Evolutionary conservation across 176 grass and related monocot species (phyloP).

Genomic region (Microstegium vimineum): DNA sequence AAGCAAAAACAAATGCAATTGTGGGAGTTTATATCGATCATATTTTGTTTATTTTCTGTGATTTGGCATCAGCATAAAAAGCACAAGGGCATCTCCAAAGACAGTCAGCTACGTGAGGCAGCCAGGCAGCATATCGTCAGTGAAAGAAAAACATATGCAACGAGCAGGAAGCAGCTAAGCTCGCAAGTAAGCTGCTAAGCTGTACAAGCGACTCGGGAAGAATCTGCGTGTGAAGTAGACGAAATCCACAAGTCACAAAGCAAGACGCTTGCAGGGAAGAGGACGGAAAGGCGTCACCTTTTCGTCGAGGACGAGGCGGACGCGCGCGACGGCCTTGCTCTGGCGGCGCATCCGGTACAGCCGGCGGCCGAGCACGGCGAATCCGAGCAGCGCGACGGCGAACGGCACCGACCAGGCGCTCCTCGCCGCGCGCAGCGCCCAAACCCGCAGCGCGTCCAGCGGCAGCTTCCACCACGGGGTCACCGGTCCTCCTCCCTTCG

Average conservation of each 20-base stretch:
- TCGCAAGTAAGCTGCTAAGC: background rate
- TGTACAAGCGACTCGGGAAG: background rate
- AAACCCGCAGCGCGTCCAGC: conserved; percentile 63
- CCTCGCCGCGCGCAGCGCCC: conserved; percentile 46
- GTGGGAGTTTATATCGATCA: background rate
- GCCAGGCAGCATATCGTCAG: background rate
- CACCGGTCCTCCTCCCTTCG: conserved; percentile 32
- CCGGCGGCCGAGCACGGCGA: conserved; percentile 67
- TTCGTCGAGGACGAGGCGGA: conserved; percentile 67
- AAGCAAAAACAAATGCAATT: background rate
- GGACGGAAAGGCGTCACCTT: conserved; percentile 48
- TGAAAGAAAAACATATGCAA: background rate
- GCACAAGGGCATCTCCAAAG: background rate
- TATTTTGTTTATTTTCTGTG: background rate
- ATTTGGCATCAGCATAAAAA: background rate
- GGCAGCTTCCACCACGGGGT: conserved; percentile 81
- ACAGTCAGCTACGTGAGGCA: background rate
- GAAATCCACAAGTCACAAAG: conserved; percentile 19
- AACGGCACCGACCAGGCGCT: conserved; percentile 75
- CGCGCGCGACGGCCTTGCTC: conserved; percentile 53
- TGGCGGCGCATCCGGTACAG: conserved; percentile 59
- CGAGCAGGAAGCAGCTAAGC: background rate
- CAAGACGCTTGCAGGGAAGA: conserved; percentile 8
- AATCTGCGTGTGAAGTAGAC: background rate
- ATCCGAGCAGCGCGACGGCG: conserved; percentile 66